Base-by-base conservation (phyloP, 441 rosid species). In the Pelargonium australe region DNA sequence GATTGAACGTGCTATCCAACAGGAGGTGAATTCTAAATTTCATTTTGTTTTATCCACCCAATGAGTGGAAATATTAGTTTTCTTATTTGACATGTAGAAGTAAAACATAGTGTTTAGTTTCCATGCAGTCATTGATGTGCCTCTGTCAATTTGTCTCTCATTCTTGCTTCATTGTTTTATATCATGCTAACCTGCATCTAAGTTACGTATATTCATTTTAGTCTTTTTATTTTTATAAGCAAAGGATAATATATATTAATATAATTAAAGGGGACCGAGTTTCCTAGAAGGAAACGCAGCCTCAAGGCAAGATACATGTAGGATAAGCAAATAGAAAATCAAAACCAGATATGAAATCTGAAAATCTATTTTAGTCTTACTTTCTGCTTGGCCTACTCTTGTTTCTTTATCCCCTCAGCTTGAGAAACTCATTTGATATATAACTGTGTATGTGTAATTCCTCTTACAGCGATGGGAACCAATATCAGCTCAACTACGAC, bases 1-100 rank as follows among this genome's bases (percentile, higher is more conserved):
- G 98, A 95, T 95, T 79, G 97, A 95, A 74, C 90, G 99, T 70
- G 88, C 98, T 70, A 82, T 84, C 80, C 97, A 88, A 82, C 97
- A 88, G 76, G 99, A 95, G 99, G 99, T 89, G 81, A 73, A 14
- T n/a, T 37, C 1, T 41, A 37, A 72, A 4, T 60, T 72, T 13
- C 7, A 11, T 25, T 72, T 63, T 37, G 53, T 16, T 40, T 14
- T 66, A 66, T 68, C 49, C 28, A 13, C n/a, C 17, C 65, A n/a
- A 28, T 28, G 65, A 25, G 65, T 3, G 37, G 41, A 25, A 23
- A 25, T 23, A 25, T 28, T 28, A 62, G 31, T 62, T 62, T 62
- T 62, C 65, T 28, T 28, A 62, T 62, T 62, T 13, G 65, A 62
- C 65, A 13, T 28, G 43, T 62, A 62, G 65, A 62, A 62, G 65